These are phyloP conservation scores for Amoebophrya sp. DNA, from an alignment of 169 alveolate species.

Conservation along the genomic window DNA sequence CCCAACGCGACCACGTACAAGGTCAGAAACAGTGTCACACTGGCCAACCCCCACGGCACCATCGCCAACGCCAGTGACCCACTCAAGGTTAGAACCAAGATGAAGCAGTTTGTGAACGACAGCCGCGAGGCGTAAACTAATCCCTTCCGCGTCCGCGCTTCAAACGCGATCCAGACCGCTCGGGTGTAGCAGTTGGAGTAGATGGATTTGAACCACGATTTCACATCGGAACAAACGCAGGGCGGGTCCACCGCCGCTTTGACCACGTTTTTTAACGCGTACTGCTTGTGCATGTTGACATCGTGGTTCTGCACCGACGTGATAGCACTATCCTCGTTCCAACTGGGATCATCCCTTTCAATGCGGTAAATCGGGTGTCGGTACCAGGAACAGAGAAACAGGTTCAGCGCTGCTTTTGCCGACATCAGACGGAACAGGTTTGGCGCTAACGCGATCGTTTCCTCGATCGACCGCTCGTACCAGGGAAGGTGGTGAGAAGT, in stretches of 20 bases:
- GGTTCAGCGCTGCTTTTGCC: not conserved
- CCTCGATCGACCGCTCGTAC: not conserved
- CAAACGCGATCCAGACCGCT: not conserved
- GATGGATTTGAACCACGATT: too few species aligned
- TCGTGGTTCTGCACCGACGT: too few species aligned
- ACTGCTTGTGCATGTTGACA: too few species aligned
- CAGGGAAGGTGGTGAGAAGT: not conserved
- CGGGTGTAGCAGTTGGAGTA: too few species aligned
- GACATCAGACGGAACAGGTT: not conserved
- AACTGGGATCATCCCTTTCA: too few species aligned
- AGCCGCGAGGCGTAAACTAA: not conserved
- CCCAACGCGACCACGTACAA: not conserved
- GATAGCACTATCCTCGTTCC: too few species aligned
- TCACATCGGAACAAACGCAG: too few species aligned
- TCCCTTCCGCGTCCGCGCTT: not conserved
- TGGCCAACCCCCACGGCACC: not conserved
- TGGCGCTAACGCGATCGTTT: not conserved
- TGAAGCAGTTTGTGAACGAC: not conserved
- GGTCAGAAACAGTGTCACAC: not conserved
- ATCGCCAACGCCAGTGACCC: not conserved
- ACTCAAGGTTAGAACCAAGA: not conserved
- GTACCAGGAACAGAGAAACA: not conserved
- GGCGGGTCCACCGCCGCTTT: too few species aligned
- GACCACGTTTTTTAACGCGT: too few species aligned
- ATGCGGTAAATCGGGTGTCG: not conserved